Evolutionary conservation across 179 eudicot species (phyloP).

Genomic region (Nepenthes alata): DNA sequence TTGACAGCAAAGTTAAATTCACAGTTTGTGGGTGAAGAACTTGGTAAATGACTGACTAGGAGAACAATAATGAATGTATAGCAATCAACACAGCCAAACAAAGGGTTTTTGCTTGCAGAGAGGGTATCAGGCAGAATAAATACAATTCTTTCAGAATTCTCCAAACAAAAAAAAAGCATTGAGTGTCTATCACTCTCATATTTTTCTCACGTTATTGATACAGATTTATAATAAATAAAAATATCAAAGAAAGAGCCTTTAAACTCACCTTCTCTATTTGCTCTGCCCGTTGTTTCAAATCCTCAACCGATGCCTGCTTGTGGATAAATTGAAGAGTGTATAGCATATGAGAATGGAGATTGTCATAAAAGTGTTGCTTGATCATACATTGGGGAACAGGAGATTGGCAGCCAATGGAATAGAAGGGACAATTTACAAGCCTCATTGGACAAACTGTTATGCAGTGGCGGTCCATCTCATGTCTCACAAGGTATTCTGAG

Average conservation of each 20-base stretch:
- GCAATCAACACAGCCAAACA: not conserved
- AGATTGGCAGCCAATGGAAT: constrained; percentile 63
- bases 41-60: not conserved
- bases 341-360: constrained; percentile 47
- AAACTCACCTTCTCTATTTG: constrained; percentile 47
- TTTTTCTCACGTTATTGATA: too few relatives aligned
- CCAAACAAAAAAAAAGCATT: not conserved
- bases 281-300: constrained; percentile 39
- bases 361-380: constrained; percentile 46
- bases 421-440: constrained; percentile 76
- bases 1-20: too few relatives aligned
- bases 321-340: constrained; percentile 44
- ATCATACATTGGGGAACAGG: constrained; percentile 45
- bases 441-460: constrained; percentile 93
- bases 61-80: not conserved
- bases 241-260: not conserved
- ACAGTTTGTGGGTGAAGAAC: too few relatives aligned
- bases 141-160: not conserved
- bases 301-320: constrained; percentile 47
- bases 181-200: too few relatives aligned
- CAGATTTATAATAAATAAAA: not conserved
- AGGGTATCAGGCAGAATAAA: not conserved
- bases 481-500: constrained; percentile 53
- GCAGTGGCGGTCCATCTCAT: constrained; percentile 93
- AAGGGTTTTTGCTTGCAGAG: not conserved